Evolutionary conservation across 768 basidiomycete species (phyloP).

Genomic region (Chlorophyllum brunneum): DNA sequence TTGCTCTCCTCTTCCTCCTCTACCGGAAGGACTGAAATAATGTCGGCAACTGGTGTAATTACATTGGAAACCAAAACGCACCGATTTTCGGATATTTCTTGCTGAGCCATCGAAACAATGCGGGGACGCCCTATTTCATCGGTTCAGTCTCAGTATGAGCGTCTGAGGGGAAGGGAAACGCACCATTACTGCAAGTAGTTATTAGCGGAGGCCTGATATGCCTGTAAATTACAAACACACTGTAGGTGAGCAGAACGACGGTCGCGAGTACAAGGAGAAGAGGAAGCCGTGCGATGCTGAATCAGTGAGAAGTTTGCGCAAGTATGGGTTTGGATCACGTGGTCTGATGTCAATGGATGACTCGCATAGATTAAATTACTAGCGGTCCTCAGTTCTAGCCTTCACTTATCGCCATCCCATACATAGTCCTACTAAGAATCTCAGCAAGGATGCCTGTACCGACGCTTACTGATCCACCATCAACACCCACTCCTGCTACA

Average conservation of each 20-base stretch:
- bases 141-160: background rate
- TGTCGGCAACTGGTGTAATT: background rate
- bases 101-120: slow-evolving; percentile 96
- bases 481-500: slow-evolving; percentile 18
- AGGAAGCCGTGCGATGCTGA: background rate
- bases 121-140: slow-evolving; percentile 82
- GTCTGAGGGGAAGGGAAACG: background rate
- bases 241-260: background rate
- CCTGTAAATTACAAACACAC: background rate
- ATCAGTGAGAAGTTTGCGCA: slow-evolving; percentile 11
- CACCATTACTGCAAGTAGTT: slow-evolving; percentile 7
- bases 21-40: slow-evolving; percentile 61
- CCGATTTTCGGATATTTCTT: slow-evolving; percentile 99
- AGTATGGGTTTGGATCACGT: slow-evolving; percentile 3
- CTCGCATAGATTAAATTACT: slow-evolving; percentile 6
- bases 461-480: slow-evolving; percentile 23
- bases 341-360: slow-evolving; percentile 1
- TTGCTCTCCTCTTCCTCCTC: slow-evolving; percentile 80
- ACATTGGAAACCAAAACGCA: slow-evolving; percentile 33
- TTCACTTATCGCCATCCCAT: background rate
- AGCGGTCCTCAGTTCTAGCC: background rate
- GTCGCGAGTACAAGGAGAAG: background rate
- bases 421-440: background rate
- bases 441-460: slow-evolving; percentile 29
- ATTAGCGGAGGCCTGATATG: background rate